Base-by-base conservation (phyloP, 2,329 filamentous ascomycete species). In the Fusarium setosum region DNA sequence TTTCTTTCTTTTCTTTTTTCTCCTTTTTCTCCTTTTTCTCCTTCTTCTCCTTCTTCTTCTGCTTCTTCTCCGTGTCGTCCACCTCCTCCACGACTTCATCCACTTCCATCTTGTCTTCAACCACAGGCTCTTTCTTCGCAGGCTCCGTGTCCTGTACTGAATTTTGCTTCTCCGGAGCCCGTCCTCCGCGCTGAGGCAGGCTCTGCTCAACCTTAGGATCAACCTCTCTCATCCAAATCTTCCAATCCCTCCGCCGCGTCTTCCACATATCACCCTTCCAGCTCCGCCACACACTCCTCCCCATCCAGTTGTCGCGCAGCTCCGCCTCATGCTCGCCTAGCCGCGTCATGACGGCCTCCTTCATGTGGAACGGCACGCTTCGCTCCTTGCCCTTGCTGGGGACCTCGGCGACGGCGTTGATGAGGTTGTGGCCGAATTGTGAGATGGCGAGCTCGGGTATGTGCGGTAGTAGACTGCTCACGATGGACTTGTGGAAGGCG, bases 221-320 rank as follows among this genome's bases (percentile, higher is more conserved):
- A 17, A 82, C 77, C 65, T 86, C 84, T 75, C 84, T 87, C 60
- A 83, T 83, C 84, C 85, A 88, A 4, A 77, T 71, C 62, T 86
- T 83, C 86, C 86, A 89, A 47, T 88, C 86, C 15, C 77, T 74
- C 47, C 81, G 75, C 38, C 82, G 77, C 45, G 82, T 82, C 70
- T 82, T 84, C 85, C 85, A 88, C 73, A 83, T 72, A 61, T 88
- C 86, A 12, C 85, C 86, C 73, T 82, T 84, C 86, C 86, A 88
- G 34, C 78, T 79, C 23, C 84, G 79, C 86, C 86, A 88, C 9
- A 86, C 84, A 55, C 81, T 84, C 9, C 86, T 77, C 0, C 86
- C 86, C 64, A 83, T 80, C 80, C 84, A 87, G 5, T 80, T 82
- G 38, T 85, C 81, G 13, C 86, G 79, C 32, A 89, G 77, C 51